Evolutionary conservation across 2,329 filamentous ascomycete species (phyloP).

Genomic region (Colletotrichum lini): DNA sequence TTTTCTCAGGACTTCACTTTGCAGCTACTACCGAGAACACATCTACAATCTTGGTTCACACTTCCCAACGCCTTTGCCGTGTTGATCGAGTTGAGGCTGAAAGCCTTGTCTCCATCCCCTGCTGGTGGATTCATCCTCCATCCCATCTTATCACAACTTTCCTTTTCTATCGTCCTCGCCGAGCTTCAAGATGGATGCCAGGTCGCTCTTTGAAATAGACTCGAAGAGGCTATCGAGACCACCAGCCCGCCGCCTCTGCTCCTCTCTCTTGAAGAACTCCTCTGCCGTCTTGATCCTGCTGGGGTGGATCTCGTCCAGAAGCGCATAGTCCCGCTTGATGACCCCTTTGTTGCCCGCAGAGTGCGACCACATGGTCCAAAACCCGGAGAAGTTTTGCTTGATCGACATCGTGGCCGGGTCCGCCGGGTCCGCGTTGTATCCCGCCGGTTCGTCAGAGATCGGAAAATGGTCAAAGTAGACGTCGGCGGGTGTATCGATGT

Average conservation of each 20-base stretch:
- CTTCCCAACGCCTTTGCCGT: too few species aligned
- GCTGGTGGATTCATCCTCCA: too few species aligned
- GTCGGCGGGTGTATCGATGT: conserved; percentile 53
- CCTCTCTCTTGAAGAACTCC: conserved; percentile 62
- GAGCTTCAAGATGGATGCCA: conserved; percentile 47
- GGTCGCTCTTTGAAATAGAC: conserved; percentile 43
- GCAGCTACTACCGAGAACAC: too few species aligned
- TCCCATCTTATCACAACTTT: neutral
- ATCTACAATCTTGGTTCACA: too few species aligned
- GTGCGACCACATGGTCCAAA: conserved; percentile 63
- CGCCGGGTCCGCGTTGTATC: conserved; percentile 51
- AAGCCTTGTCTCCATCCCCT: too few species aligned
- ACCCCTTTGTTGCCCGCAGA: conserved; percentile 59
- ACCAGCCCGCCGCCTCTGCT: conserved; percentile 49
- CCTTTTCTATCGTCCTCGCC: conserved; percentile 44
- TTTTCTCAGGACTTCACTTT: too few species aligned
- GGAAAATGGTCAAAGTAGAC: conserved; percentile 49
- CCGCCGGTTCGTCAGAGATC: conserved; percentile 47
- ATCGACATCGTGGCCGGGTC: conserved; percentile 53
- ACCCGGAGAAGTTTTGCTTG: conserved; percentile 65
- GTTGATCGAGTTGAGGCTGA: too few species aligned
- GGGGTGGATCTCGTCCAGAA: conserved; percentile 68
- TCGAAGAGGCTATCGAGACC: conserved; percentile 52
- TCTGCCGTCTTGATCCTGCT: conserved; percentile 61
- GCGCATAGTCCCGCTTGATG: conserved; percentile 60